phyloP scores from a whole-genome alignment of 495 filamentous ascomycete genomes.

The Amniculicola lignicola region DNA sequence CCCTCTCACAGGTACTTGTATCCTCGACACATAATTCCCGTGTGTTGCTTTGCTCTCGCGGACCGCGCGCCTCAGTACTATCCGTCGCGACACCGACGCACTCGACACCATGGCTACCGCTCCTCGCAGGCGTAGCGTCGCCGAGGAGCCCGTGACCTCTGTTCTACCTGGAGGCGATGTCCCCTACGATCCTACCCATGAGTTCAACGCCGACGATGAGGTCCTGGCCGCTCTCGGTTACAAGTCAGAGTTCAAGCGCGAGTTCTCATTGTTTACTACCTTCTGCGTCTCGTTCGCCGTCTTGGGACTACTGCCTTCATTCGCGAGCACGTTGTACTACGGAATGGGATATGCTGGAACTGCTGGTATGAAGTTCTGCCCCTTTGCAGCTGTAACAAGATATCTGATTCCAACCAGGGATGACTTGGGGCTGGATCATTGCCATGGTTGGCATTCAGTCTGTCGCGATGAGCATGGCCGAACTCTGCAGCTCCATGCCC shows the following conservation, averaged over 20 bases:
- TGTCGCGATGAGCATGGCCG: conserved; percentile 65
- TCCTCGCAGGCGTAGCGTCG: conserved; percentile 36
- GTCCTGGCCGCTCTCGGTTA: conserved; percentile 69
- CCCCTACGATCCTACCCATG: conserved; percentile 52
- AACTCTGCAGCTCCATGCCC: conserved; percentile 65
- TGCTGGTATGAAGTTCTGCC: conserved; percentile 42
- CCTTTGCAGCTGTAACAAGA: neutral
- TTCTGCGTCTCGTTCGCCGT: conserved; percentile 79
- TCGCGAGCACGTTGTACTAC: conserved; percentile 72
- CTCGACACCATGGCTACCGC: neutral
- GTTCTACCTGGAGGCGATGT: conserved; percentile 64
- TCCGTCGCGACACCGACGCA: neutral
- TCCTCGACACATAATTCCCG: no score
- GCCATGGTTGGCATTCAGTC: conserved; percentile 73
- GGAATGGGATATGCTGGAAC: conserved; percentile 81
- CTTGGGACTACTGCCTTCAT: conserved; percentile 68
- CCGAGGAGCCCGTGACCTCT: conserved; percentile 62
- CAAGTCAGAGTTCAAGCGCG: conserved; percentile 77
- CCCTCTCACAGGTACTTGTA: no score
- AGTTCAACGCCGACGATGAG: conserved; percentile 59
- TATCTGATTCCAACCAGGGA: conserved; percentile 46
- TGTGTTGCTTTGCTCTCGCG: conserved; percentile 13
- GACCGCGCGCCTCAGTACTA: conserved; percentile 13
- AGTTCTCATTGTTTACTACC: conserved; percentile 79
- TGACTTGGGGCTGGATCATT: conserved; percentile 80